Evolutionary conservation across 2,329 filamentous ascomycete genomes (phyloP), one percentile per base, ranked within the genome.

Genomic region (Aureobasidium sp.): DNA sequence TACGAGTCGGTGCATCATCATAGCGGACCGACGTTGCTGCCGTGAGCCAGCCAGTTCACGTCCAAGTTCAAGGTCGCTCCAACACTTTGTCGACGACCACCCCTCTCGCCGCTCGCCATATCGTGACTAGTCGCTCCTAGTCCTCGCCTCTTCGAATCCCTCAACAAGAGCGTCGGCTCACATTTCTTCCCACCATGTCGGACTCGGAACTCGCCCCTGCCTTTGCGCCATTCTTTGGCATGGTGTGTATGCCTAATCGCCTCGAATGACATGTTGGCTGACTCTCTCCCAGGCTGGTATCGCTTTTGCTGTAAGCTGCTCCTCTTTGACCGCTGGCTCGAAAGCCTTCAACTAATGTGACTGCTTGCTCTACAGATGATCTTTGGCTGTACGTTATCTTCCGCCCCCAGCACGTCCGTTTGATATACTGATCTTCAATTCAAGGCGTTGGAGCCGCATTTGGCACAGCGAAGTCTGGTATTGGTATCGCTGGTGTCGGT

Each of bases 151-250:
- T 17, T 10, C 29, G 8, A 12, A n/a, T 39, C 1, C 12, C 29
- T 32, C 29, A 13, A 20, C 8, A 13, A 43, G 26, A 17, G 10
- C n/a, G 29, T 20, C 27, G 6, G 17, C 29, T 36, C 27, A 1
- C n/a, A 27, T 13, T 26, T 32, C 26, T n/a, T 20, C 3, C 5
- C 64, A 70, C 82, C 68, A 84, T 73, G 72, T 66, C 70, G 37
- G 75, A 47, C 55, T 68, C 83, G 52, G 84, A 86, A 68, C 77
- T 85, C 65, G 80, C 87, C 64, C 90, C 90, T 70, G 89, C 89
- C 78, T 93, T 92, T 74, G 90, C 90, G 79, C 89, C 89, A 70
- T 94, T 93, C 80, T 83, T 93, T 74, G 90, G 90, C 80, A 91
- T 93, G 88, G 89, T 92, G 81, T 77, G 86, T 78, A 53, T 37